Evolutionary conservation across 768 basidiomycete species (phyloP), one percentile per base, ranked within the genome.

Genomic region (Auriscalpium orientale): DNA sequence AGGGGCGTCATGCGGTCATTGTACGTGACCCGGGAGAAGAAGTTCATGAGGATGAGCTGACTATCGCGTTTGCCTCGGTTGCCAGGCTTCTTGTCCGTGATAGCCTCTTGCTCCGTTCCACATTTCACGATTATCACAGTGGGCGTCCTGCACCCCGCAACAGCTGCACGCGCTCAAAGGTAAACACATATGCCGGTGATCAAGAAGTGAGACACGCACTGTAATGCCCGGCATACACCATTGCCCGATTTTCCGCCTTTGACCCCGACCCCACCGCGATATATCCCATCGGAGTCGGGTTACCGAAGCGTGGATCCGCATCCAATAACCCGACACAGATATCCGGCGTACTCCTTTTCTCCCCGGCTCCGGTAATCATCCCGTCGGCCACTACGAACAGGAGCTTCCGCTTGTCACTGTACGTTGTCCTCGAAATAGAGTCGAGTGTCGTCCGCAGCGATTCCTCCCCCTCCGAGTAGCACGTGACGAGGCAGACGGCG

Each of bases 151-250:
- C 89, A 87, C 50, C 93, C 93, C 48, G 86, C 85, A 60, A 88
- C 81, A 59, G 85, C 89, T 87, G 54, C n/a, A 56, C 51, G 59
- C 21, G 63, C 43, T 18, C 48, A 4, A 28, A 28, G 28, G 28
- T 28, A 48, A n/a, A 50, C 49, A 36, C 15, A 48, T 12, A 55
- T 20, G 38, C 3, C 18, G 7, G 45, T 8, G 22, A 44, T 3
- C 21, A 28, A 28, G 18, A 3, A 46, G 34, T 22, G 37, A 49
- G 53, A 38, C 35, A 81, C 92, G 68, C 69, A 95, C 93, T 90
- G 71, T 98, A 98, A 75, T 99, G 95, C n/a, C 97, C 97, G 51
- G 97, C 97, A 75, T 99, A 98, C 18, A 98, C 90, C 91, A 97
- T 91, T 8, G 95, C 95, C 54, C 93, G 80, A 64, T 99, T 99